Percentiles rank a stretch among this genome's conserved stretches.
These are phyloP conservation scores for Antrodiella citrinella DNA, from an alignment of 768 basidiomycete species.

Conservation along the genomic window DNA sequence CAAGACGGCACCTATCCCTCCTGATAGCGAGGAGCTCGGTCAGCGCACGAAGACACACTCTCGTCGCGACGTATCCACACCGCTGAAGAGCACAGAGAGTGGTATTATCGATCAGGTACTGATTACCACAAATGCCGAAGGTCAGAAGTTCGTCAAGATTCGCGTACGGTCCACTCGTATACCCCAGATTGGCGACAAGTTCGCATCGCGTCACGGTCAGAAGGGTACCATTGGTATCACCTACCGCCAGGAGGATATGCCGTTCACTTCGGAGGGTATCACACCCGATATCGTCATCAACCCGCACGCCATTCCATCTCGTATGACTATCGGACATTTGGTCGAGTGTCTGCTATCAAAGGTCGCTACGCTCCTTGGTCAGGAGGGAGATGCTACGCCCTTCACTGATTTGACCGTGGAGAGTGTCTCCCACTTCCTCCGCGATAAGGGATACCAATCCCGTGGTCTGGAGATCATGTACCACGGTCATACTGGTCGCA, in stretches of 20 bases:
- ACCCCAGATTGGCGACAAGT: conserved; percentile 98
- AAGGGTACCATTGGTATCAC: conserved; percentile 99
- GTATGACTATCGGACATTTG: conserved; percentile 99
- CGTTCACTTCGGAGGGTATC: conserved; percentile 94
- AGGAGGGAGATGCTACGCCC: conserved; percentile 97
- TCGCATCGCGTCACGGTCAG: conserved; percentile 98
- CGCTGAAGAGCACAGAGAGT: conserved; percentile 95
- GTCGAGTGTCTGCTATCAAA: conserved; percentile 97
- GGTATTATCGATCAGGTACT: conserved; percentile 97
- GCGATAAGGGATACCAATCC: conserved; percentile 89
- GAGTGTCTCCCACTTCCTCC: conserved; percentile 87
- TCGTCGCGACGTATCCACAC: conserved; percentile 93
- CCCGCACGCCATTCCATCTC: conserved; percentile 98
- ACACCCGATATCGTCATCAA: conserved; percentile 98
- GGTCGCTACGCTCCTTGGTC: conserved; percentile 91
- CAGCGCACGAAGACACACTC: conserved; percentile 92
- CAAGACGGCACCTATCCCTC: conserved; percentile 95
- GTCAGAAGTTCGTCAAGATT: conserved; percentile 97
- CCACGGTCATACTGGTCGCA: conserved; percentile 97
- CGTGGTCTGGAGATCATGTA: conserved; percentile 98
- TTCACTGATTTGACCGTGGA: conserved; percentile 98
- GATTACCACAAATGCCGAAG: conserved; percentile 92
- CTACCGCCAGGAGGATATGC: conserved; percentile 99
- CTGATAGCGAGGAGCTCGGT: conserved; percentile 95
- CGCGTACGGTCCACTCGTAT: conserved; percentile 93